phyloP scores from a whole-genome alignment of 176 grass and related monocot species.

The Tuctoria greenei region DNA sequence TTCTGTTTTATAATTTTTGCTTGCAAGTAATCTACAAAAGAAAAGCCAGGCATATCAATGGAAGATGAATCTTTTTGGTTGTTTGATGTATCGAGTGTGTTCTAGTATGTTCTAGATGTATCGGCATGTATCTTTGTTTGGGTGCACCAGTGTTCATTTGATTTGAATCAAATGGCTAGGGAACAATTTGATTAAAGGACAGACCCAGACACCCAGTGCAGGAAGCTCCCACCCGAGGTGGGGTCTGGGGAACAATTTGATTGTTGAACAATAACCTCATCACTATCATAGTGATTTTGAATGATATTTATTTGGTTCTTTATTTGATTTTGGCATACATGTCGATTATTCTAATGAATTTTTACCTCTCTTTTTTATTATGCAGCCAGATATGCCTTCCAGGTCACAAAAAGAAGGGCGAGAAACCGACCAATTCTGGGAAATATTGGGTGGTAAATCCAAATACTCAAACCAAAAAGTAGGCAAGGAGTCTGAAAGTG shows the following conservation, averaged over 20 bases:
- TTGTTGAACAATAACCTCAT: conserved; percentile 7
- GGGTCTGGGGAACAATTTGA: neutral
- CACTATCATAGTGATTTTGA: neutral
- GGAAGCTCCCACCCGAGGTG: no score
- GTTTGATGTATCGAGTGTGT: neutral
- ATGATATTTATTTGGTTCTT: conserved; percentile 7
- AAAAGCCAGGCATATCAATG: neutral
- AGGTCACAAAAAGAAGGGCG: conserved; percentile 83
- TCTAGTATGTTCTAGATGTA: neutral
- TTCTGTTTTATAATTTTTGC: neutral
- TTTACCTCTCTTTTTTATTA: conserved; percentile 25
- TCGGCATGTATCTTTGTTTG: neutral
- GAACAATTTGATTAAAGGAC: neutral
- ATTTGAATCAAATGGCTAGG: neutral
- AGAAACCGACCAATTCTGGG: conserved; percentile 95
- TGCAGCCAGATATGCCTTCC: conserved; percentile 75
- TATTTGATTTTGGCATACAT: neutral
- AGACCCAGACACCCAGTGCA: no score
- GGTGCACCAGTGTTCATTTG: neutral
- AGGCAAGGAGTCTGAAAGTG: conserved; percentile 74
- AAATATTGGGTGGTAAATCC: conserved; percentile 75
- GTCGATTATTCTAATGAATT: conserved; percentile 2
- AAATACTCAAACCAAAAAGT: conserved; percentile 87
- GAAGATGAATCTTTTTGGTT: neutral
- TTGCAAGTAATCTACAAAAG: neutral